Evolutionary conservation across 208 protist genomes (phyloP), one percentile per base, ranked within the genome.

Genomic region (Sergeia podlipaevii): DNA sequence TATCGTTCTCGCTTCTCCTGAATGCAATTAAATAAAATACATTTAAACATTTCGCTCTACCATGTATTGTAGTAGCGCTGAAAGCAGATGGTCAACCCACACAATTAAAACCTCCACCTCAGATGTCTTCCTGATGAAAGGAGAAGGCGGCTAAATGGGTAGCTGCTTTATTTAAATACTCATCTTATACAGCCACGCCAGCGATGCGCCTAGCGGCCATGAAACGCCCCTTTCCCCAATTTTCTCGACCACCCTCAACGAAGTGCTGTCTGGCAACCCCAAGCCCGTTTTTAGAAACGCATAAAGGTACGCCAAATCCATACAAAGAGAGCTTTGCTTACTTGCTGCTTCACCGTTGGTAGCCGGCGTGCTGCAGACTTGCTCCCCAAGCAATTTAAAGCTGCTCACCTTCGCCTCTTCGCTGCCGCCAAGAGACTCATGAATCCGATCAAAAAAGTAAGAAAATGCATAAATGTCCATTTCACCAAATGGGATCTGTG

Each of bases 241-340:
- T 21, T 71, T 53, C 27, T 95, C 74, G 1, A 60, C 72, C 27
- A 91, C 75, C 2, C 47, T 33, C 0, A 95, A 28, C 24, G 28
- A 18, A 15, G 59, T 61, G 5, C 52, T 29, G 37, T 89, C 79
- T 1, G 13, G 6, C n/a, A 95, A 70, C 1, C 74, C 74, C 4
- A 90, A 61, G 0, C 74, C 77, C 27, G 76, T 4, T 3, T 46
- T 51, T 17, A 95, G 62, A 24, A 86, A 85, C 7, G 53, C 71
- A 64, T 88, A 91, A 18, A 93, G 56, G 50, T 90, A 95, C 0
- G 76, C 67, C 20, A 88, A 42, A 34, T 95, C 89, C 36, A 92
- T 62, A 46, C 89, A 95, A 24, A 70, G 29, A 0, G 68, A n/a
- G n/a, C n/a, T 78, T 15, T 67, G 70, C 2, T 24, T 28, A 26